Evolutionary conservation across 805 yeast genomes (phyloP), one percentile per base, ranked within the genome.

Genomic region (Lipomyces starkeyi): DNA sequence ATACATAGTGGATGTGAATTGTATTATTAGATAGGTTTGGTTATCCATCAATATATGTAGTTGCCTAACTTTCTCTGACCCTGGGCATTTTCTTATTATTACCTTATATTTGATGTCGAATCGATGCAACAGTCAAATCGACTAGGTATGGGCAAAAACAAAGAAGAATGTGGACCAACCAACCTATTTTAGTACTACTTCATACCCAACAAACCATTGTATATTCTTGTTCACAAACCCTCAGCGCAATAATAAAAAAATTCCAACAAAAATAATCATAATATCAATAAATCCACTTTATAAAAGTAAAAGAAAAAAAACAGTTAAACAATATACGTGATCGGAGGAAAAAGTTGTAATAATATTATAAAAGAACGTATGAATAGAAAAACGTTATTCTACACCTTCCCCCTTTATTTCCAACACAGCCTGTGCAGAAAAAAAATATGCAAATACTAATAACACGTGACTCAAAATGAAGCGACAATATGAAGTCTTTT

Each of bases 321-420:
- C 32, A 35, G 35, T 47, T 53, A 61, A 32, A 35, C n/a, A 53
- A 61, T 25, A 58, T 37, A 56, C 22, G 22, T n/a, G 4, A n/a
- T 14, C 49, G 34, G 64, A 37, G 14, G 20, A 35, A 37, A 61
- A 27, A 54, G 7, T 20, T 11, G 53, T 20, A 25, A 25, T 40
- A 22, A 34, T 27, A 52, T 1, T 29, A 35, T 25, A 55, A 52
- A 58, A 25, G 53, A 35, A 62, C 22, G n/a, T 29, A 27, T 22
- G 57, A 29, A 53, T 52, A 35, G n/a, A 13, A 25, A 56, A 22
- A 25, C 29, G 35, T 54, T n/a, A 25, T 20, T 11, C 43, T 20
- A 61, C n/a, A 25, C 58, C 52, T 49, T 32, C 20, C 25, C 37
- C 27, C 20, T n/a, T n/a, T n/a, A 32, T 34, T 53, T 53, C 27